Base-by-base conservation (phyloP, 345 rosid species). In the Bruguiera gymnorhiza region DNA sequence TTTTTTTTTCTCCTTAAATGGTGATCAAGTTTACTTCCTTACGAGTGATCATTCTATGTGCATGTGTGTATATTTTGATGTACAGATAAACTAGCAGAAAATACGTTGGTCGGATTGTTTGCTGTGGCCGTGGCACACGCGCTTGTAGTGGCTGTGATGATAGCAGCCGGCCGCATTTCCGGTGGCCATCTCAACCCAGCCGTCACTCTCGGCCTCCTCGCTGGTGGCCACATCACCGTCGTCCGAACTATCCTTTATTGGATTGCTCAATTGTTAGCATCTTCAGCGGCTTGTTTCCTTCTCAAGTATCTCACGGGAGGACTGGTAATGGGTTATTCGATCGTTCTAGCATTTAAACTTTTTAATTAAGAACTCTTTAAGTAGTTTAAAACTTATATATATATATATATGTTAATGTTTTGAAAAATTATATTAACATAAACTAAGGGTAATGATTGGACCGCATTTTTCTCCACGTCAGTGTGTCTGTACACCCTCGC, bases 161-260 rank as follows among this genome's bases (percentile, higher is more conserved):
- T 91, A 66, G 85, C 93, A 0, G 97, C 93, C 1, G 97, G 98
- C 16, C 98, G 84, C 73, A 87, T 88, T 67, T 94, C 96, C 21
- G 98, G 96, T 24, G 97, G 98, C 5, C 98, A 91, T 78, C 93
- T 94, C 23, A 94, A 91, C 75, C 98, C 98, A 0, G 90, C 97
- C 0, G 98, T 93, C n/a, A 87, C 98, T 8, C 67, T 93, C 3
- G 94, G 96, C 66, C 87, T 93, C 57, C 88, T 91, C 15, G 55
- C 75, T 7, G 97, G 98, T 2, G 97, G 98, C 43, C 88, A 83
- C 79, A 89, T 91, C 76, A 88, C 89, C 21, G 73, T 94, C 15
- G 59, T 91, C 81, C 90, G 93, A 23, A 83, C 93, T 27, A 39
- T 91, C 21, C 87, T 91, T 16, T 91, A 94, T 46, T 80, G 88